Evolutionary conservation across 768 basidiomycete genomes (phyloP).

Genomic region (Agaricus sinodeliciosus): DNA sequence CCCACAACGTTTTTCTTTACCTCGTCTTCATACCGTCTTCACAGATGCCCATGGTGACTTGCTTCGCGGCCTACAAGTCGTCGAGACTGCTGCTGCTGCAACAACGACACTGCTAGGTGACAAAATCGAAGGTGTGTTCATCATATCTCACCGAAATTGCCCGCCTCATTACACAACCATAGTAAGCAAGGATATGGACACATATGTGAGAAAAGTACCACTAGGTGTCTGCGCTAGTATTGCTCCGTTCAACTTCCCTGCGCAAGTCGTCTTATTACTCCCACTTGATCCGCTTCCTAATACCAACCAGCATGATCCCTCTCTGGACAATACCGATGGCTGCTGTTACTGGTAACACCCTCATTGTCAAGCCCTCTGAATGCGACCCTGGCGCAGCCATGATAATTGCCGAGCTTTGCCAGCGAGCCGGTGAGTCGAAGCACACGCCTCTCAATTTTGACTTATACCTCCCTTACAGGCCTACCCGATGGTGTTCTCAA

Average conservation of each 20-base stretch:
- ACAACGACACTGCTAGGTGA: slow-evolving; percentile 85
- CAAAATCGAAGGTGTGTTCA: slow-evolving; percentile 75
- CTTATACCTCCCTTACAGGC: slow-evolving; percentile 29
- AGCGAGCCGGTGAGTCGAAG: slow-evolving; percentile 57
- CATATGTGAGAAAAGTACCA: slow-evolving; percentile 75
- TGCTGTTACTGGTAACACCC: slow-evolving; percentile 84
- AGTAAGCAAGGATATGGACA: slow-evolving; percentile 98
- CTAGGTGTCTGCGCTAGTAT: slow-evolving; percentile 86
- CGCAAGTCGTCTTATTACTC: slow-evolving; percentile 38
- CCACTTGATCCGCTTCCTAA: background rate
- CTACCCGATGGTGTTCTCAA: slow-evolving; percentile 87
- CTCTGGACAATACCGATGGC: slow-evolving; percentile 95
- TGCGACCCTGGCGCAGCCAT: slow-evolving; percentile 96
- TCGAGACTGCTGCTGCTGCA: slow-evolving; percentile 73
- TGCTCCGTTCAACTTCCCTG: slow-evolving; percentile 88
- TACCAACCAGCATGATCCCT: slow-evolving; percentile 74
- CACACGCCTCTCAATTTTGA: background rate
- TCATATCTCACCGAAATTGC: slow-evolving; percentile 7
- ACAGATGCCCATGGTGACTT: slow-evolving; percentile 94
- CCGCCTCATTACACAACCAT: background rate
- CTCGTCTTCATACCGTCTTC: background rate
- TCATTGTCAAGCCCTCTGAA: slow-evolving; percentile 94
- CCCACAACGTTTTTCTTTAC: background rate
- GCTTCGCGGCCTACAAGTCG: slow-evolving; percentile 86
- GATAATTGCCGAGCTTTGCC: slow-evolving; percentile 94